These are phyloP conservation scores for Boletus nobilissimus DNA, from an alignment of 1,284 basidiomycete species.

Conservation along the genomic window DNA sequence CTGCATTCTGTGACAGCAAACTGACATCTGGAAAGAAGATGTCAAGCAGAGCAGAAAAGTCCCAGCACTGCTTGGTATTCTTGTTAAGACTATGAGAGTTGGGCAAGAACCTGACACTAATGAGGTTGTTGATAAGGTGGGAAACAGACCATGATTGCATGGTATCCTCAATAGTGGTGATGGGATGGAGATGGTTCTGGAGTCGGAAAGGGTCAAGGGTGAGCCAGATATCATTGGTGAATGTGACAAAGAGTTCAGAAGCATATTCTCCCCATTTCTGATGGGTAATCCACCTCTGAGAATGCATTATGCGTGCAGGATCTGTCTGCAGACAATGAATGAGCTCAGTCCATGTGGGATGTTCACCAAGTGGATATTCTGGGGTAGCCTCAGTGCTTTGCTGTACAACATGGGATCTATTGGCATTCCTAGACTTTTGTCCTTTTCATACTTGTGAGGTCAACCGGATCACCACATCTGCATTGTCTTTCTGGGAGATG, in stretches of 20 bases:
- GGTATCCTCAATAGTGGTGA: slow-evolving; percentile 3
- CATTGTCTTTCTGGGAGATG: not conserved
- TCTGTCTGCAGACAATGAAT: not conserved
- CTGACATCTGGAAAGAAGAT: slow-evolving; percentile 6
- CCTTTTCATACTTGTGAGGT: not conserved
- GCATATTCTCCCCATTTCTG: slow-evolving; percentile 1
- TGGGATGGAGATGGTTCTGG: not conserved
- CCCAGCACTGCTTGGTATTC: not conserved
- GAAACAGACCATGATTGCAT: slow-evolving; percentile 20
- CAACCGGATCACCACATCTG: not conserved
- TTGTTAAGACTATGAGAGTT: slow-evolving; percentile 3
- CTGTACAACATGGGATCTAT: rapidly evolving
- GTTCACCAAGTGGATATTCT: slow-evolving; percentile 20
- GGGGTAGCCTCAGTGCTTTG: not conserved
- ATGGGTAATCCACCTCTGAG: not conserved
- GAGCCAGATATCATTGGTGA: slow-evolving; percentile 24
- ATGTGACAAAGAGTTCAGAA: slow-evolving; percentile 16
- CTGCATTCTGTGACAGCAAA: not conserved
- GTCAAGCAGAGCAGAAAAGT: not conserved
- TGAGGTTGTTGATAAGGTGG: not conserved
- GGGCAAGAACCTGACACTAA: slow-evolving; percentile 15
- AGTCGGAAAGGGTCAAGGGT: slow-evolving; percentile 5
- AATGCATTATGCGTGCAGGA: not conserved
- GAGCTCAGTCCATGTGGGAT: slow-evolving; percentile 18
- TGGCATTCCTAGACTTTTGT: not conserved